Conservation (phyloP, 1,139 yeast genomes). For the Pichia inconspicua region DNA sequence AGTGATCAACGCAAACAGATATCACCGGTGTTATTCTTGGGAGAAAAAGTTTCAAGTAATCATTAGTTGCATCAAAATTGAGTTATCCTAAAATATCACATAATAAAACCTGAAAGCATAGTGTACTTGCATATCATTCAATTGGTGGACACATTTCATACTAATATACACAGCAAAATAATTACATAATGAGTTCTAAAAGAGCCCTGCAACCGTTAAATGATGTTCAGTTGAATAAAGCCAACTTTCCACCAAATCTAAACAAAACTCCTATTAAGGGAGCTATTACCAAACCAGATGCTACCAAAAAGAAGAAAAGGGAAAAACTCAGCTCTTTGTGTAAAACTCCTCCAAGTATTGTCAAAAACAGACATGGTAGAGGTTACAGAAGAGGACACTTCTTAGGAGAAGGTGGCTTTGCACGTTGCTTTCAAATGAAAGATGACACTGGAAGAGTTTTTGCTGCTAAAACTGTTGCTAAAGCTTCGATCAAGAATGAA, state of each 20-base stretch:
- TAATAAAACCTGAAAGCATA: background rate
- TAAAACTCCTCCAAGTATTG: slow-evolving; percentile 90
- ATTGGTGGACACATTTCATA: background rate
- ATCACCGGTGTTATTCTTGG: background rate
- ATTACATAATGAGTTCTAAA: slow-evolving; percentile 14
- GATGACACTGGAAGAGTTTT: slow-evolving; percentile 75
- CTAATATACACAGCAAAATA: background rate
- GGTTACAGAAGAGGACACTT: slow-evolving; percentile 88
- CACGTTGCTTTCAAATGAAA: slow-evolving; percentile 94
- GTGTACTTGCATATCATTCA: background rate
- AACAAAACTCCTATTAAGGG: slow-evolving; percentile 25
- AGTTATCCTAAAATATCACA: background rate
- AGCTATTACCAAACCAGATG: slow-evolving; percentile 26
- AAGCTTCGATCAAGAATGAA: slow-evolving; percentile 83
- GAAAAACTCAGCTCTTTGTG: slow-evolving; percentile 83
- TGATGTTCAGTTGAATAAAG: slow-evolving; percentile 26
- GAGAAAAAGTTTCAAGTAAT: background rate
- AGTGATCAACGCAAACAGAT: background rate
- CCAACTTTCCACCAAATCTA: slow-evolving; percentile 16
- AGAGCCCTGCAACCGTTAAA: slow-evolving; percentile 29
- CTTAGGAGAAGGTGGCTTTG: slow-evolving; percentile 98
- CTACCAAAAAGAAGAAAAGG: slow-evolving; percentile 52
- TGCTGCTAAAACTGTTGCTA: slow-evolving; percentile 98
- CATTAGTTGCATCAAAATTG: background rate
- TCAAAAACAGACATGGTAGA: slow-evolving; percentile 77